Evolutionary conservation across 2,329 filamentous ascomycete genomes (phyloP).

Genomic region (Sarocladium oryzae): DNA sequence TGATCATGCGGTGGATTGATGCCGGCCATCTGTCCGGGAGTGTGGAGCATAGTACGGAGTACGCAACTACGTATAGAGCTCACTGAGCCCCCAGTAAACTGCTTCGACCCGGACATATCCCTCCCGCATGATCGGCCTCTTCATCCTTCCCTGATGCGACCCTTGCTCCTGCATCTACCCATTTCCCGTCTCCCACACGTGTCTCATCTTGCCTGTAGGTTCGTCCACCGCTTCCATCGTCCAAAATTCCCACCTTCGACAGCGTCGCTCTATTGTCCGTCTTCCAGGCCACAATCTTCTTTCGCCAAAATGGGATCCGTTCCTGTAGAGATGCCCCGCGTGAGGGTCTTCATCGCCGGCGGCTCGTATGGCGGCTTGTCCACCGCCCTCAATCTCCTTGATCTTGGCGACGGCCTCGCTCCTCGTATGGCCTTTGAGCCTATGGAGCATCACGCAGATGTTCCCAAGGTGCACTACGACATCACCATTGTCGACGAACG

Average conservation of each 20-base stretch:
- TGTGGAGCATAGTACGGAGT: neutral
- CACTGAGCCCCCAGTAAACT: too few relatives aligned
- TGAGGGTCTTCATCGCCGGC: conserved; percentile 57
- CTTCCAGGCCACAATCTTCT: neutral
- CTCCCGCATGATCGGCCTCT: neutral
- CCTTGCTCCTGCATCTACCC: conserved; percentile 2
- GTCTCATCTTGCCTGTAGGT: neutral
- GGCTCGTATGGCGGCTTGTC: conserved; percentile 68
- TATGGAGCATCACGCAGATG: conserved; percentile 33
- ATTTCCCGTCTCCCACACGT: neutral
- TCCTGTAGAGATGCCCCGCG: neutral
- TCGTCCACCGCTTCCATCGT: neutral
- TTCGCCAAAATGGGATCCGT: neutral
- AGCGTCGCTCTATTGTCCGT: neutral
- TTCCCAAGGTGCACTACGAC: conserved; percentile 50
- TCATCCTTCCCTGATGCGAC: neutral
- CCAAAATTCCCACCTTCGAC: neutral
- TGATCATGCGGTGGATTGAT: too few relatives aligned
- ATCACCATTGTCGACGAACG: conserved; percentile 72
- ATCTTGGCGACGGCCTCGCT: conserved; percentile 51
- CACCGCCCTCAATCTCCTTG: conserved; percentile 59
- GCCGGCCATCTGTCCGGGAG: too few relatives aligned
- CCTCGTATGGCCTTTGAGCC: conserved; percentile 36
- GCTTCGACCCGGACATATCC: neutral
- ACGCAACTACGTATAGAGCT: too few relatives aligned